Evolutionary conservation across 176 grass and related monocot species (phyloP).

Genomic region (Phragmites australis): DNA sequence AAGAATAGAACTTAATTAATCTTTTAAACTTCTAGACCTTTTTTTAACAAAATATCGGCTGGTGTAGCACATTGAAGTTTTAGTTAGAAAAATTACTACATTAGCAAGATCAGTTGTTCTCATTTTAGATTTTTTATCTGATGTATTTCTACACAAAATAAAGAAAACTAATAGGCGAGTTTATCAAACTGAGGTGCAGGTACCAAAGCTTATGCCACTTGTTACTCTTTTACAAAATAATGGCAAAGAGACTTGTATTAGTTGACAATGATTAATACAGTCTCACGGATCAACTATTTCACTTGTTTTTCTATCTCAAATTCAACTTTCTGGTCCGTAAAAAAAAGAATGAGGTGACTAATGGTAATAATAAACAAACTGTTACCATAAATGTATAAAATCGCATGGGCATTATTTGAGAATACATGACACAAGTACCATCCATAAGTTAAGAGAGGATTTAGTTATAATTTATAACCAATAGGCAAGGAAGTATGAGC

Average conservation of each 20-base stretch:
- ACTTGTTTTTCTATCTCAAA: background rate
- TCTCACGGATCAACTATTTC: background rate
- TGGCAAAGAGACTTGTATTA: no score
- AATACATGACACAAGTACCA: background rate
- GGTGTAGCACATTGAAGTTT: background rate
- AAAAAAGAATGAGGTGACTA: background rate
- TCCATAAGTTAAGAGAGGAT: background rate
- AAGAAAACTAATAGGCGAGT: background rate
- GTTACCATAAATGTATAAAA: background rate
- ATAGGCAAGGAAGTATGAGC: background rate
- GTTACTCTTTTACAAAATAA: conserved; percentile 6
- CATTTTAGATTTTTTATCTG: background rate
- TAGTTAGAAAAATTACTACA: background rate
- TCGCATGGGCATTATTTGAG: background rate
- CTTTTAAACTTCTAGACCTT: background rate
- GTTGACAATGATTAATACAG: background rate
- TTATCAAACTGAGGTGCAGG: background rate
- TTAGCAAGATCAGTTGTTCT: background rate
- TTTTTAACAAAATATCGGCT: background rate
- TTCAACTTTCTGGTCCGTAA: background rate
- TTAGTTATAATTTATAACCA: background rate
- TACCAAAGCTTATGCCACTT: background rate
- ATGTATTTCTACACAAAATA: background rate
- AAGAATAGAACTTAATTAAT: background rate
- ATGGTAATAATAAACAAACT: background rate